Evolutionary conservation across 1,284 basidiomycete genomes (phyloP).

Genomic region (Cryptococcus sp.): DNA sequence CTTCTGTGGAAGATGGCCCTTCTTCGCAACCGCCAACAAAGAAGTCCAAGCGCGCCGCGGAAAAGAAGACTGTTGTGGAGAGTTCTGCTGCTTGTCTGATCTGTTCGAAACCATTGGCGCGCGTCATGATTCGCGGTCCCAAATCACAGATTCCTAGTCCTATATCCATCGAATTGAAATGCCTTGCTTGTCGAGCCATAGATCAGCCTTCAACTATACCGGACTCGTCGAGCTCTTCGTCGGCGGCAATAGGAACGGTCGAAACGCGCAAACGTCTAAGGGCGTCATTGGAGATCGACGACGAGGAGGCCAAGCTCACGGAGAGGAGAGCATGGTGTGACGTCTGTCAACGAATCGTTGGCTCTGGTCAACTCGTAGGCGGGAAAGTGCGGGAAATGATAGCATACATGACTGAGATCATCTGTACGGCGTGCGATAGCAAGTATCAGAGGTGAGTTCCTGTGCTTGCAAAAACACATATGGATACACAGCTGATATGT

Average conservation of each 20-base stretch:
- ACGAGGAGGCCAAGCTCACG: constrained; percentile 36
- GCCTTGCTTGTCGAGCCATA: constrained; percentile 35
- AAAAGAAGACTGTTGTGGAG: constrained; percentile 48
- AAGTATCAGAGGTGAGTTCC: constrained; percentile 45
- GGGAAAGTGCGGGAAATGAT: constrained; percentile 34
- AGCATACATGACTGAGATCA: constrained; percentile 40
- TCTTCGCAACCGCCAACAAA: constrained; percentile 24
- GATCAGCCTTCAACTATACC: constrained; percentile 24
- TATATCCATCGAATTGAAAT: constrained; percentile 31
- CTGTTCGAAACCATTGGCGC: constrained; percentile 34
- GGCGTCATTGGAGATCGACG: constrained; percentile 39
- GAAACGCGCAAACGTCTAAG: constrained; percentile 49
- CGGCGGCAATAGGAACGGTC: constrained; percentile 32
- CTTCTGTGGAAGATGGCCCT: neutral
- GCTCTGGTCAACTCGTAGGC: constrained; percentile 37
- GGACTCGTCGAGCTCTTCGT: constrained; percentile 2
- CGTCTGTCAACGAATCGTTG: constrained; percentile 50
- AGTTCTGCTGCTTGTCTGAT: constrained; percentile 26
- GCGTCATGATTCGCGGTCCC: constrained; percentile 45
- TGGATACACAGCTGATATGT: neutral
- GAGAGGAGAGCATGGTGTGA: constrained; percentile 44
- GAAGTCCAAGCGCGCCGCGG: constrained; percentile 31
- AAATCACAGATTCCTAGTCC: constrained; percentile 40
- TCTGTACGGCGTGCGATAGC: constrained; percentile 43
- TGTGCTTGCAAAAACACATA: neutral